A percentile compares a stretch with the other conserved stretches of the same genome.
phyloP scores from a whole-genome alignment of 805 yeast genomes.

The Metschnikowia orientalis region DNA sequence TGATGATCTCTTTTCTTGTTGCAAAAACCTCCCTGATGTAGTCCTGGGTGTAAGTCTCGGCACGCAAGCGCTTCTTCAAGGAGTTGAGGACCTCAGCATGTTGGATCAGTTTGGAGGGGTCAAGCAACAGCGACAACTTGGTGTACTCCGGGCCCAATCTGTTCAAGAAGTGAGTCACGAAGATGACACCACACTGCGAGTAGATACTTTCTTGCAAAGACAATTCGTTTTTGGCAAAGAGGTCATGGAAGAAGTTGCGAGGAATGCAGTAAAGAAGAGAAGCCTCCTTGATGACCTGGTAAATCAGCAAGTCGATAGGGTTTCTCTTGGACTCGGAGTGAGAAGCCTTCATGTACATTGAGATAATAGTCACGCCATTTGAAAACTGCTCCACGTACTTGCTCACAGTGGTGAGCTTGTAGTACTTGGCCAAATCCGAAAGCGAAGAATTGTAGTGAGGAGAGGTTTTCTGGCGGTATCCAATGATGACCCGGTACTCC shows the following conservation, averaged over 20 bases:
- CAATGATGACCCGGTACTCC: constrained; percentile 85
- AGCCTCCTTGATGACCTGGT: constrained; percentile 91
- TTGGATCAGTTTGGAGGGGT: constrained; percentile 54
- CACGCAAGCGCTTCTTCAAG: constrained; percentile 83
- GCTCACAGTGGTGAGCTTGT: constrained; percentile 77
- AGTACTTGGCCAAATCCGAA: constrained; percentile 81
- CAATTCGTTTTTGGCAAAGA: constrained; percentile 69
- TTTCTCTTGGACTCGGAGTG: constrained; percentile 24
- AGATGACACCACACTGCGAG: constrained; percentile 89
- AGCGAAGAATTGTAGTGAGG: constrained; percentile 85
- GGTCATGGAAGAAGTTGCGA: constrained; percentile 69
- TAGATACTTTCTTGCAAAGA: constrained; percentile 93
- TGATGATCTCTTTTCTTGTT: constrained; percentile 64
- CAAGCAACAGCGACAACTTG: constrained; percentile 61
- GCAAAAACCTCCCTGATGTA: constrained; percentile 75
- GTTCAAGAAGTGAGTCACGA: constrained; percentile 91
- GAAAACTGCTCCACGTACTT: constrained; percentile 93
- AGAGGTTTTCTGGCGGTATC: constrained; percentile 78
- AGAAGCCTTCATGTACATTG: constrained; percentile 64
- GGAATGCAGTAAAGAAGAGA: constrained; percentile 90
- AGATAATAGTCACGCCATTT: constrained; percentile 80
- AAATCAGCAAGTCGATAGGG: constrained; percentile 69
- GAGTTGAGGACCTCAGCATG: constrained; percentile 73
- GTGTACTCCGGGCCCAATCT: constrained; percentile 88
- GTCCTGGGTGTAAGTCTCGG: constrained; percentile 87